phyloP scores from a whole-genome alignment of 2,329 filamentous ascomycete genomes.

The Sphaceloma murrayae region DNA sequence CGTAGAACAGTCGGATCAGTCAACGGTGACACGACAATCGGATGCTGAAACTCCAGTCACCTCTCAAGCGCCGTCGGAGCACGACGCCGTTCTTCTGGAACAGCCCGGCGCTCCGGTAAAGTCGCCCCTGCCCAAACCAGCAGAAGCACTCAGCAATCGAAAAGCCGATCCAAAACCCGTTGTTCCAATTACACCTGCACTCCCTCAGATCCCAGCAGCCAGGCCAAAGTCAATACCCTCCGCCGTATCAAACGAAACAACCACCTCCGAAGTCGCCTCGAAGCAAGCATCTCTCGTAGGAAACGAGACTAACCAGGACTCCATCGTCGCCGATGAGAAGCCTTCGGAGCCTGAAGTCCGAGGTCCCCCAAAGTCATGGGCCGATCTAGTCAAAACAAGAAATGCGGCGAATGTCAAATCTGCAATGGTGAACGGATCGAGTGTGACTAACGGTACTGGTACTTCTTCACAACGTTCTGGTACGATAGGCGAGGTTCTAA shows the following conservation, averaged over 20 bases:
- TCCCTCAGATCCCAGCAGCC: slow-evolving; percentile 32
- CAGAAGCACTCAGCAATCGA: slow-evolving; percentile 31
- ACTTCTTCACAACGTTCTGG: slow-evolving; percentile 43
- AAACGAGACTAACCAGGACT: no score
- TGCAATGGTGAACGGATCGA: slow-evolving; percentile 27
- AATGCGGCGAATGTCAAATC: slow-evolving; percentile 24
- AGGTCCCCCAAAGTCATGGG: slow-evolving; percentile 50
- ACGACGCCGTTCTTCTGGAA: slow-evolving; percentile 30
- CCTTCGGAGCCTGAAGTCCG: slow-evolving; percentile 30
- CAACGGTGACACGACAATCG: slow-evolving; percentile 36
- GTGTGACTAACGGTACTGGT: slow-evolving; percentile 21
- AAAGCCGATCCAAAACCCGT: slow-evolving; percentile 38
- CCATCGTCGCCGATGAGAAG: slow-evolving; percentile 27
- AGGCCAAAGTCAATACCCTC: slow-evolving; percentile 33
- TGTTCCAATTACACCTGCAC: slow-evolving; percentile 45
- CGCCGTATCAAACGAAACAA: background rate
- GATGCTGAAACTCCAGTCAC: slow-evolving; percentile 49
- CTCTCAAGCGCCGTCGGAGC: slow-evolving; percentile 49
- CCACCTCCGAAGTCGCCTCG: slow-evolving; percentile 12
- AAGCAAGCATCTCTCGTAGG: no score
- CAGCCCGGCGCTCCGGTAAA: background rate
- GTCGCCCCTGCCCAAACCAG: slow-evolving; percentile 26
- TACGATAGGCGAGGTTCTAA: slow-evolving; percentile 68
- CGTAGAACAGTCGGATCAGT: slow-evolving; percentile 34
- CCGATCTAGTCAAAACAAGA: slow-evolving; percentile 50